Conservation (phyloP, 2,329 filamentous ascomycete species). For the Pestalotiopsis sp. region DNA sequence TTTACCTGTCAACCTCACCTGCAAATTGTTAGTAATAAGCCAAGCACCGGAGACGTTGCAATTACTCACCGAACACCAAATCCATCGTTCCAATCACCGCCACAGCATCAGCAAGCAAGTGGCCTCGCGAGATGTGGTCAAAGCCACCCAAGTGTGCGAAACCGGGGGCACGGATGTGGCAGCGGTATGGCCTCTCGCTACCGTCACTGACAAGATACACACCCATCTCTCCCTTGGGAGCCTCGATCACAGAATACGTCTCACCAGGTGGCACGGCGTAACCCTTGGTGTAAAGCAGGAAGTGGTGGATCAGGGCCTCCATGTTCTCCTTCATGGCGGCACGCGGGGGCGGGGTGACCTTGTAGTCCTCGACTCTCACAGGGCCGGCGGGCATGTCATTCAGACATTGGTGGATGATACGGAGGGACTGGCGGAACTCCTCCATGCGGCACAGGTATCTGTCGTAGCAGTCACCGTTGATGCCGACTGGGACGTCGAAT, state of each 20-base stretch:
- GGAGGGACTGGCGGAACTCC: slow-evolving; percentile 96
- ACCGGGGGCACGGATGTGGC: slow-evolving; percentile 94
- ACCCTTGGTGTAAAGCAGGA: slow-evolving; percentile 97
- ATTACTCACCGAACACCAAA: slow-evolving; percentile 77
- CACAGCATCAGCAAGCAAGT: slow-evolving; percentile 93
- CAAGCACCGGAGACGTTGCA: not conserved
- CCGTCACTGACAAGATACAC: slow-evolving; percentile 96
- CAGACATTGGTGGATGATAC: slow-evolving; percentile 97
- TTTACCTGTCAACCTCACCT: slow-evolving; percentile 66
- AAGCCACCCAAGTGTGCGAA: slow-evolving; percentile 95
- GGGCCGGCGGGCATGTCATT: slow-evolving; percentile 98
- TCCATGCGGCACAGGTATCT: slow-evolving; percentile 99
- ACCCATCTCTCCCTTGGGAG: slow-evolving; percentile 99
- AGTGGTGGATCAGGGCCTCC: slow-evolving; percentile 99
- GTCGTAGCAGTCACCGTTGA: slow-evolving; percentile 99
- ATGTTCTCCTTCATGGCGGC: slow-evolving; percentile 99
- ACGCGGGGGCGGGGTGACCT: slow-evolving; percentile 93
- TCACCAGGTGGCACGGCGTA: slow-evolving; percentile 96
- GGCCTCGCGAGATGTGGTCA: slow-evolving; percentile 89
- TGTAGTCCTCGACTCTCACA: slow-evolving; percentile 97
- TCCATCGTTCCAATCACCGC: slow-evolving; percentile 93
- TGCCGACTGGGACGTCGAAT: slow-evolving; percentile 94
- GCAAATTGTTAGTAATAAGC: slow-evolving; percentile 35
- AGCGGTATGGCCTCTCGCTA: slow-evolving; percentile 93
- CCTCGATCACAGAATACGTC: slow-evolving; percentile 97